These are phyloP conservation scores for Protomyces inouyei DNA, from an alignment of 1,139 yeast genomes.

Conservation along the genomic window DNA sequence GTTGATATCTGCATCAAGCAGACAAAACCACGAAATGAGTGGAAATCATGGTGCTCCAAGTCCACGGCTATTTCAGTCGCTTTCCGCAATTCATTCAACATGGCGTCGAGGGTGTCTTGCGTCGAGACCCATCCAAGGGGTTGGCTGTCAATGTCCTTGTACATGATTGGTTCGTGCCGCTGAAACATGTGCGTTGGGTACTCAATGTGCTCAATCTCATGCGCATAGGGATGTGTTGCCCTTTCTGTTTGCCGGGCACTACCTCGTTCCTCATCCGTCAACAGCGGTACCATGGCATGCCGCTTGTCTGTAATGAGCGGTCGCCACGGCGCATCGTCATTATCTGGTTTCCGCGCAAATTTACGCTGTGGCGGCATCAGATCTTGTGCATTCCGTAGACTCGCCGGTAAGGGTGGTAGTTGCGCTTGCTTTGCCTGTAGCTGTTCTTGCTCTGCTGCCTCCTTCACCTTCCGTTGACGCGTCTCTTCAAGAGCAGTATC, in stretches of 20 bases:
- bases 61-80: slow-evolving; percentile 82
- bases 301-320: slow-evolving; percentile 60
- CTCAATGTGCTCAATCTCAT: slow-evolving; percentile 65
- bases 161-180: slow-evolving; percentile 50
- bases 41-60: slow-evolving; percentile 90
- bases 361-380: slow-evolving; percentile 66
- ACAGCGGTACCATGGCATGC: slow-evolving; percentile 52
- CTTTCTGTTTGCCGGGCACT: neutral
- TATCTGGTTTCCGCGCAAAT: slow-evolving; percentile 60
- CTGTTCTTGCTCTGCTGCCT: slow-evolving; percentile 20
- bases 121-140: slow-evolving; percentile 70
- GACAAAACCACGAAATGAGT: slow-evolving; percentile 85
- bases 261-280: slow-evolving; percentile 41
- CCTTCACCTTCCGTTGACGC: slow-evolving; percentile 16
- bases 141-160: slow-evolving; percentile 61
- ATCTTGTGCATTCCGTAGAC: slow-evolving; percentile 39
- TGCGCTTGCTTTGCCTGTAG: slow-evolving; percentile 16
- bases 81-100: slow-evolving; percentile 52
- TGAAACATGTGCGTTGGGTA: slow-evolving; percentile 60
- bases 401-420: slow-evolving; percentile 30
- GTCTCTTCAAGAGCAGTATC: slow-evolving; percentile 58
- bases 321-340: slow-evolving; percentile 67
- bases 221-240: slow-evolving; percentile 64
- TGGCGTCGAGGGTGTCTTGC: slow-evolving; percentile 47
- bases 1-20: slow-evolving; percentile 91